Evolutionary conservation across 352 stramenopile species (phyloP), one percentile per base, ranked within the genome.

Genomic region (Phytophthora meadii): DNA sequence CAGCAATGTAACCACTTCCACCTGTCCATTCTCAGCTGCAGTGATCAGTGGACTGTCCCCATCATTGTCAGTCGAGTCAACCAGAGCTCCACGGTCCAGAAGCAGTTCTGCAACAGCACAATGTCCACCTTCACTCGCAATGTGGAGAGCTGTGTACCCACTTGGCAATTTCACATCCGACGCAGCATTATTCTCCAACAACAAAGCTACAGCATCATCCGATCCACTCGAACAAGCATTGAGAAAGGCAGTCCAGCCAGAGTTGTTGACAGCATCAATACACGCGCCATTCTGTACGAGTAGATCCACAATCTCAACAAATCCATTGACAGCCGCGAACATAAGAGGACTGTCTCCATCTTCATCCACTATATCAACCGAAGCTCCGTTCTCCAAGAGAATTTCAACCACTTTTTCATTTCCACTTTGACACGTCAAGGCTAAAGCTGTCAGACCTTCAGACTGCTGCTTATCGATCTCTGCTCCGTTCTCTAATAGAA

Each of bases 1-100:
- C 9, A 70, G 28, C 19, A 69, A 36, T 4, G 24, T 37, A 15
- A 69, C 46, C 14, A 69, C 9, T 30, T 47, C 46, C 2, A 12
- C 4, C 19, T 66, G 36, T 7, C 36, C 36, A 41, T 41, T 41
- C 15, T 41, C 36, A 7, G 36, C 36, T 41, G 36, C 36, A 5
- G 15, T 41, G 36, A 41, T 19, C 36, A 41, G 36, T 8, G 36
- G 36, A 9, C 12, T 41, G 15, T 41, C 36, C 8, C 36, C 36
- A 17, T 41, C 36, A 17, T 41, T 17, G 15, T 41, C 36, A 15
- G 36, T 17, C 11, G 15, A 17, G 12, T 41, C 36, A 41, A 41
- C 36, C 0, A 17, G 11, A 17, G 15, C 36, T 41, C 15, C 15
- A 17, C 17, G 36, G 11, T 41, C 36, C 15, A 41, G 12, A 17